Percentiles rank a stretch among this genome's conserved stretches.
Evolutionary conservation across 225 moss, liverwort and hornwort species (phyloP).

Genomic region (Lunularia cruciata): DNA sequence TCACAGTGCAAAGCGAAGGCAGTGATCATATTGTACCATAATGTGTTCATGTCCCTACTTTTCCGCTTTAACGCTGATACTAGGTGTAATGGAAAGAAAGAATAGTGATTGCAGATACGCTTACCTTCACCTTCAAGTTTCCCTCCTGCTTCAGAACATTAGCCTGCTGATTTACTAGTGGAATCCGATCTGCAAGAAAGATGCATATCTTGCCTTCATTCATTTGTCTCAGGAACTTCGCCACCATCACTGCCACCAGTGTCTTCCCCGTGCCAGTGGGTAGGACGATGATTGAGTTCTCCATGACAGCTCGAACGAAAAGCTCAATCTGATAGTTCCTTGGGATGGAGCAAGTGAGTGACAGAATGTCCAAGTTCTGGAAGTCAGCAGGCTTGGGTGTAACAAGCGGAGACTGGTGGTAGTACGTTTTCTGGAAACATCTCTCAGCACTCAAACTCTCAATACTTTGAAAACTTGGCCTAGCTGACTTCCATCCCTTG

Average conservation of each 20-base stretch:
- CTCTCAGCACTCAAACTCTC: neutral
- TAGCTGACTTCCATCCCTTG: neutral
- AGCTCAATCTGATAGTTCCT: conserved; percentile 39
- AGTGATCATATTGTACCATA: too few relatives aligned
- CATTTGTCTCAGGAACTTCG: conserved; percentile 21
- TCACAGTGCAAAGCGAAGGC: too few relatives aligned
- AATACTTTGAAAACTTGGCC: neutral
- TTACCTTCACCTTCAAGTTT: conserved; percentile 28
- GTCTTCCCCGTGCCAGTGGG: conserved; percentile 36
- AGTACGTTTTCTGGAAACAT: neutral
- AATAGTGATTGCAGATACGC: too few relatives aligned
- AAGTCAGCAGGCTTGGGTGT: conserved; percentile 21
- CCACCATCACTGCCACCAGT: conserved; percentile 35
- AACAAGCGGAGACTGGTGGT: neutral
- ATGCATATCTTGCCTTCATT: conserved; percentile 24
- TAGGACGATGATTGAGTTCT: conserved; percentile 24
- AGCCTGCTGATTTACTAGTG: conserved; percentile 34
- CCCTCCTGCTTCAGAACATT: conserved; percentile 33
- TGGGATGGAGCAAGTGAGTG: conserved; percentile 19
- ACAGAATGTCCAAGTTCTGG: neutral
- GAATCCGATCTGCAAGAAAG: conserved; percentile 35
- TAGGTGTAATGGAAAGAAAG: too few relatives aligned
- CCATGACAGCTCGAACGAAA: conserved; percentile 27
- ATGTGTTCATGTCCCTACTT: too few relatives aligned
- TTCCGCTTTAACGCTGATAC: too few relatives aligned